These are phyloP conservation scores for Fusarium penzigii DNA, from an alignment of 2,329 filamentous ascomycete genomes.

Conservation along the genomic window DNA sequence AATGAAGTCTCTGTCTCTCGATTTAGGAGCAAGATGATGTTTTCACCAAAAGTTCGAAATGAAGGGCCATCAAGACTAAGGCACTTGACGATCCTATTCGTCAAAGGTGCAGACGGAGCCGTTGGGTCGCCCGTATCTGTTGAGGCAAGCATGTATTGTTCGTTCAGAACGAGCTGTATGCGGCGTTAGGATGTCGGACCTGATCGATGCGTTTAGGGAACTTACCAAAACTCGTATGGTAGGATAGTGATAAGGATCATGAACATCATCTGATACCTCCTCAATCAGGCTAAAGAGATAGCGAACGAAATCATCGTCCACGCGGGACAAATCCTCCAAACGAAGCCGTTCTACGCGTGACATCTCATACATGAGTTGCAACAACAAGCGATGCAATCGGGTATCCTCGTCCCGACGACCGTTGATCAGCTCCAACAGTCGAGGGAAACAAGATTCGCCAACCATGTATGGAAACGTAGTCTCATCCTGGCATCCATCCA, in stretches of 20 bases:
- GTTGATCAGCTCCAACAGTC: conserved; percentile 80
- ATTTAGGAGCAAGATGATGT: conserved; percentile 92
- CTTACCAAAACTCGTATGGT: conserved; percentile 88
- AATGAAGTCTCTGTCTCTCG: conserved; percentile 92
- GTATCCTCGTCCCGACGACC: conserved; percentile 64
- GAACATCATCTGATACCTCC: conserved; percentile 78
- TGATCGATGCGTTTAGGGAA: conserved; percentile 13
- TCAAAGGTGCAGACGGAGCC: conserved; percentile 58
- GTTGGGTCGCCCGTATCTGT: conserved; percentile 49
- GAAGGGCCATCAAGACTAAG: conserved; percentile 76
- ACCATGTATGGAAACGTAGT: conserved; percentile 85
- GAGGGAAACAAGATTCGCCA: conserved; percentile 77
- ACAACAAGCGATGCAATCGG: conserved; percentile 74
- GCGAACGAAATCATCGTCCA: conserved; percentile 78
- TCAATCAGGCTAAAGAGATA: conserved; percentile 89
- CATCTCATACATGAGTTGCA: conserved; percentile 96
- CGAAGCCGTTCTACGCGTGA: conserved; percentile 84
- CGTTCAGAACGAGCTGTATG: conserved; percentile 83
- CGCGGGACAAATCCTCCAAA: conserved; percentile 72
- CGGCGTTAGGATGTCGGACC: conserved; percentile 16
- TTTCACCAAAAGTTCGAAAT: conserved; percentile 96
- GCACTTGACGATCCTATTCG: conserved; percentile 92
- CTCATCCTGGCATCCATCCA: conserved; percentile 81
- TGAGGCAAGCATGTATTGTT: conserved; percentile 90
- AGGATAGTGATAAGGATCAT: conserved; percentile 94